Conservation (phyloP, 2,329 filamentous ascomycete species). For the Colletotrichum siamense region DNA sequence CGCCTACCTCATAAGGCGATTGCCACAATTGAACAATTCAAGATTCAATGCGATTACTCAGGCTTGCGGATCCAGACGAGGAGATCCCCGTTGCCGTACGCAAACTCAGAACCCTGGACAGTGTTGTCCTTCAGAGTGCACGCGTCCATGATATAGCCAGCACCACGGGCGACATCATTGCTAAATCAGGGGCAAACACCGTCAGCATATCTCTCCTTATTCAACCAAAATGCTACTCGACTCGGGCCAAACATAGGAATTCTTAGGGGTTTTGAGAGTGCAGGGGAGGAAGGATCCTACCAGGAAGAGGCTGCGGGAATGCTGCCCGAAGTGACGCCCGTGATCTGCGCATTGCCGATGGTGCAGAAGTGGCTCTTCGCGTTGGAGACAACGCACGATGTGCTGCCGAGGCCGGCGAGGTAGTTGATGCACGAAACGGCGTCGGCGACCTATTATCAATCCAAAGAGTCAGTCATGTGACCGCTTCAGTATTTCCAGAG, state of each 20-base stretch:
- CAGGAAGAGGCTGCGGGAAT: background rate
- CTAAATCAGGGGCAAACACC: background rate
- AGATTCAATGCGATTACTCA: background rate
- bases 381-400: background rate
- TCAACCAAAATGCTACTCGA: background rate
- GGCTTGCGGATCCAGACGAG: background rate
- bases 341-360: background rate
- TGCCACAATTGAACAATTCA: background rate
- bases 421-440: slow-evolving; percentile 19
- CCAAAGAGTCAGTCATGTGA: background rate
- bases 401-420: background rate
- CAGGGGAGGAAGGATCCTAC: background rate
- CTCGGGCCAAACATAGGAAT: background rate
- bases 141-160: slow-evolving; percentile 17
- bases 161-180: slow-evolving; percentile 15
- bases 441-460: background rate
- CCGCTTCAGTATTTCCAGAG: background rate
- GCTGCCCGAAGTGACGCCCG: background rate
- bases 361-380: background rate
- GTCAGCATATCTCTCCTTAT: background rate
- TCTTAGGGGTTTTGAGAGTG: background rate
- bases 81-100: slow-evolving; percentile 6
- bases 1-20: background rate
- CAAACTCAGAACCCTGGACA: slow-evolving; percentile 6
- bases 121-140: slow-evolving; percentile 16